Evolutionary conservation across 1,284 basidiomycete species (phyloP).

Genomic region (Volvariella volvacea): DNA sequence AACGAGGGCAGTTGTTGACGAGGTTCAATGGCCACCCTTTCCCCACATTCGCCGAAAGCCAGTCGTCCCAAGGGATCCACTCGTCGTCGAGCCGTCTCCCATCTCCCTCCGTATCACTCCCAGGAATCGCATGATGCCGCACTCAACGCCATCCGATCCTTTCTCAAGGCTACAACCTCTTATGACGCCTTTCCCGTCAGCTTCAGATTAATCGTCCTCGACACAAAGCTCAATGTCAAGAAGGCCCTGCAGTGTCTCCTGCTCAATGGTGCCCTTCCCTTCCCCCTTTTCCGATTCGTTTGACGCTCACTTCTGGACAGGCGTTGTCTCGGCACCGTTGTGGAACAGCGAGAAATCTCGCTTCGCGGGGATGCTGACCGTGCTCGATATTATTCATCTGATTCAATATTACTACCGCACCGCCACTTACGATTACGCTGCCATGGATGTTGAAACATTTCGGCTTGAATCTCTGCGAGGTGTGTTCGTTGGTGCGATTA

Average conservation of each 20-base stretch:
- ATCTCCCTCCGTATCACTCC: constrained; percentile 44
- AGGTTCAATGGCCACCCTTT: constrained; percentile 23
- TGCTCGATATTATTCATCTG: constrained; percentile 92
- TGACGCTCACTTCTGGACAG: constrained; percentile 32
- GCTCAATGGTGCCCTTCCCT: constrained; percentile 63
- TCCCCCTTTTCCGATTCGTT: background rate
- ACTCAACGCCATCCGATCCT: constrained; percentile 70
- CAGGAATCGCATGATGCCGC: constrained; percentile 71
- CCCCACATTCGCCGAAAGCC: constrained; percentile 26
- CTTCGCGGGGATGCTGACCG: constrained; percentile 95
- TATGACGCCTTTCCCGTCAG: constrained; percentile 97
- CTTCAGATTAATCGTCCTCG: constrained; percentile 94
- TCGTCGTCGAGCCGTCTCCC: constrained; percentile 49
- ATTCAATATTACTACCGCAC: constrained; percentile 95
- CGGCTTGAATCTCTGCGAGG: constrained; percentile 84
- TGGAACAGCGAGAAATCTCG: constrained; percentile 91
- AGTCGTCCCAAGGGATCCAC: constrained; percentile 29
- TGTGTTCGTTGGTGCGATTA: constrained; percentile 25
- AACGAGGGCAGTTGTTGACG: constrained; percentile 3
- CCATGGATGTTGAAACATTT: constrained; percentile 92
- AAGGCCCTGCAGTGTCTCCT: constrained; percentile 88
- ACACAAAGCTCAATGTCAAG: constrained; percentile 91
- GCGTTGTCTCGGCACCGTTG: constrained; percentile 96
- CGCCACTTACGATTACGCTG: constrained; percentile 82
- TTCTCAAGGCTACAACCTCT: constrained; percentile 79